phyloP scores from a whole-genome alignment of 805 yeast species.

The Candida vaughaniae region DNA sequence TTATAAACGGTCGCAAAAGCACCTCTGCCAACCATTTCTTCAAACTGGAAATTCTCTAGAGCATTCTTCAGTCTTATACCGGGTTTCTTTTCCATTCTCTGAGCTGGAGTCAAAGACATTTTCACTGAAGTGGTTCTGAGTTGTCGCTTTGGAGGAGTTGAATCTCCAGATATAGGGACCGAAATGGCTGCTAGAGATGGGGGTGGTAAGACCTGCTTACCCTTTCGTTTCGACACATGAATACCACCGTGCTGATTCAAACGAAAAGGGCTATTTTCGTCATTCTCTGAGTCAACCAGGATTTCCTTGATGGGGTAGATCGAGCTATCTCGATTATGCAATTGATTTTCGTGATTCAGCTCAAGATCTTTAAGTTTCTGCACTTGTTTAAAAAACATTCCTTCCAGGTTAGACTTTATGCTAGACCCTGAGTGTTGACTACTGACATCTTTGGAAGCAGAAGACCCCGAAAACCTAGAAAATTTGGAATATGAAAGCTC shows the following conservation, averaged over 20 bases:
- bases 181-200: too few species aligned
- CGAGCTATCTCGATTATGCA: not conserved
- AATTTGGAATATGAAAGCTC: conserved; percentile 38
- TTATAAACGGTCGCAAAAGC: conserved; percentile 87
- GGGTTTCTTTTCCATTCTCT: conserved; percentile 44
- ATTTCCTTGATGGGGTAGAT: conserved; percentile 10
- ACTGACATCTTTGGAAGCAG: too few species aligned
- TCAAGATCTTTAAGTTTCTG: conserved; percentile 18
- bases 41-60: conserved; percentile 49
- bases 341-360: not conserved
- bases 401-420: not conserved
- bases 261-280: conserved; percentile 11
- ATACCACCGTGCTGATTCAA: too few species aligned
- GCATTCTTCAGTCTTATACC: conserved; percentile 40
- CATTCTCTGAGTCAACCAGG: conserved; percentile 3
- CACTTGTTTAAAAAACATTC: conserved; percentile 23
- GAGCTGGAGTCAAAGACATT: conserved; percentile 51
- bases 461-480: too few species aligned
- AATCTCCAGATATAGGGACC: too few species aligned
- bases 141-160: conserved; percentile 18
- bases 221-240: not conserved
- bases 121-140: conserved; percentile 32
- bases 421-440: not conserved
- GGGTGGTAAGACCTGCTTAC: conserved; percentile 1
- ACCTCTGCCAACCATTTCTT: conserved; percentile 78